A percentile compares a stretch with the other conserved stretches of the same genome.
Conservation (phyloP, 495 filamentous ascomycete genomes). For the Aspergillus olivimuriae region DNA sequence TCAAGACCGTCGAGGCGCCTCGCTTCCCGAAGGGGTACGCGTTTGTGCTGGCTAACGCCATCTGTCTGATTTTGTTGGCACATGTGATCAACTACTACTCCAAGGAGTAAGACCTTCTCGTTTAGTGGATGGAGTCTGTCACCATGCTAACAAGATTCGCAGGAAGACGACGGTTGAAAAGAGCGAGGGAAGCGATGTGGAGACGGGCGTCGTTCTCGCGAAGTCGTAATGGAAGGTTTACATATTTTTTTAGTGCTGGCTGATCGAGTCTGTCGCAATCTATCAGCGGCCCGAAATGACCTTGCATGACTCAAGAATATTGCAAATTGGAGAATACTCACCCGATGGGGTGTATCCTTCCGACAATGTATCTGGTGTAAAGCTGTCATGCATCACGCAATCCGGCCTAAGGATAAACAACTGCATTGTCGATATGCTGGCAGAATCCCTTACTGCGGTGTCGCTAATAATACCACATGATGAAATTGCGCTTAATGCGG, state of each 20-base stretch:
- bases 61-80: constrained; percentile 34
- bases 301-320: no score
- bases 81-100: constrained; percentile 27
- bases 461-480: no score
- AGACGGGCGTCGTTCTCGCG: neutral
- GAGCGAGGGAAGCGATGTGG: neutral
- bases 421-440: neutral
- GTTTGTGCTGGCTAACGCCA: constrained; percentile 39
- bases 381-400: no score
- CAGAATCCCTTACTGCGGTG: no score
- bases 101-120: constrained; percentile 11
- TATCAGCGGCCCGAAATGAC: no score
- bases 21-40: constrained; percentile 43
- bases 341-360: no score
- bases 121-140: neutral
- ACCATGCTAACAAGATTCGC: no score
- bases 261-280: no score
- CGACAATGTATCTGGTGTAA: no score
- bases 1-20: constrained; percentile 41
- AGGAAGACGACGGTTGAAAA: neutral
- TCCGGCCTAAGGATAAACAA: neutral
- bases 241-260: neutral
- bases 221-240: neutral
- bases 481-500: neutral
- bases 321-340: no score